These are phyloP conservation scores for Theobroma cacao DNA, from an alignment of 345 rosid genomes.

Conservation along the genomic window DNA sequence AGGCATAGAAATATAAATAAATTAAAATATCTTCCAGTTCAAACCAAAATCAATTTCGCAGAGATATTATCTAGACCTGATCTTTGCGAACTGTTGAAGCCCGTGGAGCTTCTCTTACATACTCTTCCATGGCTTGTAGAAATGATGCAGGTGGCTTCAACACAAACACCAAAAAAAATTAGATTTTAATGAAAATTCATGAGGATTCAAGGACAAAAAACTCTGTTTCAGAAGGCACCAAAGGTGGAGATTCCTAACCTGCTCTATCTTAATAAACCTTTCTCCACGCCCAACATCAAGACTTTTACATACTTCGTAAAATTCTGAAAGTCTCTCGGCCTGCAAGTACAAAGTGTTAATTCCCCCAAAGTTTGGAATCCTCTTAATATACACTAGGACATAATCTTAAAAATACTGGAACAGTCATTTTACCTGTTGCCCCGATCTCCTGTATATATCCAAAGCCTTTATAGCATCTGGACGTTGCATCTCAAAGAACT, in stretches of 20 bases:
- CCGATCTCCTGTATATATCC: conserved; percentile 80
- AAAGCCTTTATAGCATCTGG: conserved; percentile 79
- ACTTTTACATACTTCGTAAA: conserved; percentile 88
- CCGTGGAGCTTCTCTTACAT: conserved; percentile 82
- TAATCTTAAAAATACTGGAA: not conserved
- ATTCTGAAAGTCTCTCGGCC: conserved; percentile 95
- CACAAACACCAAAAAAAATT: conserved; percentile 3
- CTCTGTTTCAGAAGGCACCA: not conserved
- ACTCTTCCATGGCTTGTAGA: conserved; percentile 98
- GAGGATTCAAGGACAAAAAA: not conserved
- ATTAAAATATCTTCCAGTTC: not conserved
- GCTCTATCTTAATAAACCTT: conserved; percentile 81
- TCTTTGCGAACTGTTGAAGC: conserved; percentile 55
- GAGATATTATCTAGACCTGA: conserved; percentile 48
- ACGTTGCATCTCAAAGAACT: conserved; percentile 98
- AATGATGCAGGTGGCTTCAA: conserved; percentile 88
- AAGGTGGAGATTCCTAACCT: conserved; percentile 46
- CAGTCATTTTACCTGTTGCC: conserved; percentile 72
- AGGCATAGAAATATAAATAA: not conserved
- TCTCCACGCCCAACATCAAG: conserved; percentile 84
- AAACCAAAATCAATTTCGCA: not conserved
- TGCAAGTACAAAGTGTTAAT: conserved; percentile 28
- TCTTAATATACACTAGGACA: conserved; percentile 12
- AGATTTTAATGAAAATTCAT: not conserved
- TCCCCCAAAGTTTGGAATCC: not conserved